These are phyloP conservation scores for Trypanosoma caninum DNA, from an alignment of 208 protist species.

Conservation along the genomic window DNA sequence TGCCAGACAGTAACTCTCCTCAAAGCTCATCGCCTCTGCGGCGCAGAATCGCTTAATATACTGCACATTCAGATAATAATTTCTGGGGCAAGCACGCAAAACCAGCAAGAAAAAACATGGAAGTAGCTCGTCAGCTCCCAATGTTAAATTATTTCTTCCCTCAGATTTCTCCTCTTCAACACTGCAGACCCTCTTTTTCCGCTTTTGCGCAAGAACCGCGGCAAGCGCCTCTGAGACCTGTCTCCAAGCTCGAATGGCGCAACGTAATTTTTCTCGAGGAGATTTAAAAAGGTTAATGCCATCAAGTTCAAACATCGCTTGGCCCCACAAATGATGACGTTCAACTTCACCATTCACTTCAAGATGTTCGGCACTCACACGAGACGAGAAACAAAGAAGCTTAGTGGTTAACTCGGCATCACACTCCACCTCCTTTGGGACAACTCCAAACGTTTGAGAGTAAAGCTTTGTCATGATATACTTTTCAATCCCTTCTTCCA, in stretches of 20 bases:
- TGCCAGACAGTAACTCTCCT: slow-evolving; percentile 78
- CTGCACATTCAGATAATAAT: slow-evolving; percentile 65
- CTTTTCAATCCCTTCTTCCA: slow-evolving; percentile 70
- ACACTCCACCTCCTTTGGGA: slow-evolving; percentile 31
- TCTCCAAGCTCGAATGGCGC: slow-evolving; percentile 60
- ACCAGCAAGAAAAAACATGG: slow-evolving; percentile 82
- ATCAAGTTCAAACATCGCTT: slow-evolving; percentile 80
- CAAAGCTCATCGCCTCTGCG: slow-evolving; percentile 27
- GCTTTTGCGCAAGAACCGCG: slow-evolving; percentile 31
- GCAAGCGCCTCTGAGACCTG: slow-evolving; percentile 46
- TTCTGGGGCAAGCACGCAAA: slow-evolving; percentile 55
- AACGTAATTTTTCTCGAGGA: slow-evolving; percentile 72
- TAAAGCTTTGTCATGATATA: slow-evolving; percentile 79
- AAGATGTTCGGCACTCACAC: slow-evolving; percentile 38
- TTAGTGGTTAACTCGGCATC: slow-evolving; percentile 41
- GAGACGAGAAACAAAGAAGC: slow-evolving; percentile 30
- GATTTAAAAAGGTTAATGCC: slow-evolving; percentile 87
- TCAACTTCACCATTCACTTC: slow-evolving; percentile 67
- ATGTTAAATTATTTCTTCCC: slow-evolving; percentile 21
- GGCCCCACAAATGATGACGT: slow-evolving; percentile 63
- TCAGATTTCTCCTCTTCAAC: slow-evolving; percentile 1
- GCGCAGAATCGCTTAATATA: slow-evolving; percentile 68
- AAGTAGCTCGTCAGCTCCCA: slow-evolving; percentile 79
- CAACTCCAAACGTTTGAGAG: slow-evolving; percentile 44
- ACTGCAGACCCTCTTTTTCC: not conserved